phyloP scores from a whole-genome alignment of 1,139 yeast species.

The Pichia sp. region DNA sequence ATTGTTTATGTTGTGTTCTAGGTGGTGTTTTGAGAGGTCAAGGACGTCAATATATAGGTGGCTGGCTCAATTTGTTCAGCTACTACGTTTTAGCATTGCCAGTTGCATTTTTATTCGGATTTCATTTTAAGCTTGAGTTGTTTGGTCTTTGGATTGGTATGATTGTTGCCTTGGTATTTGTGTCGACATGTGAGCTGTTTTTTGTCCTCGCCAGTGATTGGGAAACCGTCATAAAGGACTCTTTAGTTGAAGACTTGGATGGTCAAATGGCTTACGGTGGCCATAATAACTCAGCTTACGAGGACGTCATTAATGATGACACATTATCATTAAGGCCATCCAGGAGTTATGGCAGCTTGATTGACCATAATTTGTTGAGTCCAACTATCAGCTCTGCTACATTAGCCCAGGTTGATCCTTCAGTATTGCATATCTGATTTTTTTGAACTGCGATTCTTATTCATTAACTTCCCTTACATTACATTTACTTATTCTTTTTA shows the following conservation, averaged over 20 bases:
- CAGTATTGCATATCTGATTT: conserved; percentile 1
- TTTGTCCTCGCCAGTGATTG: conserved; percentile 52
- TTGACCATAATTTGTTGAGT: conserved; percentile 23
- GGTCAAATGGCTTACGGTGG: not conserved
- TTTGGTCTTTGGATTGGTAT: conserved; percentile 63
- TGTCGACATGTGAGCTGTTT: conserved; percentile 43
- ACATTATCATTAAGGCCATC: conserved; percentile 8
- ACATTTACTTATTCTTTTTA: no score
- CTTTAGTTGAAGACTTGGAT: conserved; percentile 28
- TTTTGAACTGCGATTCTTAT: not conserved
- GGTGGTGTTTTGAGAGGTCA: conserved; percentile 64
- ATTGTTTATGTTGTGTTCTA: conserved; percentile 49
- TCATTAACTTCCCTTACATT: no score
- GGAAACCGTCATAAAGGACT: conserved; percentile 44
- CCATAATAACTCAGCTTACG: not conserved
- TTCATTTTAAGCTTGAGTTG: conserved; percentile 41
- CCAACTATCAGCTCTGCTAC: conserved; percentile 19
- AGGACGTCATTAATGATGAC: conserved; percentile 4
- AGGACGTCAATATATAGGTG: conserved; percentile 65
- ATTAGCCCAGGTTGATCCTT: not conserved
- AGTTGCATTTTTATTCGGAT: conserved; percentile 50
- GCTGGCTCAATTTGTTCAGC: conserved; percentile 50
- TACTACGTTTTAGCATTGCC: conserved; percentile 61
- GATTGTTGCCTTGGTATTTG: conserved; percentile 49
- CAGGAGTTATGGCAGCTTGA: conserved; percentile 15